Evolutionary conservation across 331 rosid genomes (phyloP), one percentile per base, ranked within the genome.

Genomic region (Spiraea crenata): DNA sequence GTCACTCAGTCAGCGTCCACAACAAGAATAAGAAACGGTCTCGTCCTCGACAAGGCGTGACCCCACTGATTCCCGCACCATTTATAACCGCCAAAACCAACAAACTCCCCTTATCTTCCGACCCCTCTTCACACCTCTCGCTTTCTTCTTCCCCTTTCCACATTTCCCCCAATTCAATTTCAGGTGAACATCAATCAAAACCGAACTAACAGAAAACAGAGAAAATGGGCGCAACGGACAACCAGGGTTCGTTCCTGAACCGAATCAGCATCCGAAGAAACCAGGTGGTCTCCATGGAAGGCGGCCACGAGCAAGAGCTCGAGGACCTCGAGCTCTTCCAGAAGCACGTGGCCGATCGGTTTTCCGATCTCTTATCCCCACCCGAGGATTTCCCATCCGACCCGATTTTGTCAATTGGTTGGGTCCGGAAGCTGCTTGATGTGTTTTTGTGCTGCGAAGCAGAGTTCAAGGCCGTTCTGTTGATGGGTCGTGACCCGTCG

Each of bases 321-420:
- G 96, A 95, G 66, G 96, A 95, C 85, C 84, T 95, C 40, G 99
- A 91, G 47, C 87, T 83, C 49, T 95, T 95, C 54, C 99, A 95
- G 46, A 91, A 78, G 45, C 88, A 89, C 38, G 90, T 95, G 0
- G 74, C 83, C 0, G 96, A 95, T 17, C 82, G 97, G 5, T 91
- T 95, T 78, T 7, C 84, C 6, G 89, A 87, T 0, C 86, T 93
- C 17, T 15, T 89, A 0, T 64, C 87, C 0, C 74, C 92, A 0
- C 58, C 89, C 0, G 95, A 88, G 0, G 95, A 87, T 5, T 51
- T 65, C 41, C 19, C 81, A 0, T 25, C 50, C 19, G 86, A 83
- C 1, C 56, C 92, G 0, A 45, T 91, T 0, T 87, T 91, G 3
- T 95, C 99, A 20, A 79, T 91, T 51, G 78, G 80, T 0, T 95